A percentile compares a stretch with the other conserved stretches of the same genome.
These are phyloP conservation scores for Pichia eremophila DNA, from an alignment of 805 yeast species.

Conservation along the genomic window DNA sequence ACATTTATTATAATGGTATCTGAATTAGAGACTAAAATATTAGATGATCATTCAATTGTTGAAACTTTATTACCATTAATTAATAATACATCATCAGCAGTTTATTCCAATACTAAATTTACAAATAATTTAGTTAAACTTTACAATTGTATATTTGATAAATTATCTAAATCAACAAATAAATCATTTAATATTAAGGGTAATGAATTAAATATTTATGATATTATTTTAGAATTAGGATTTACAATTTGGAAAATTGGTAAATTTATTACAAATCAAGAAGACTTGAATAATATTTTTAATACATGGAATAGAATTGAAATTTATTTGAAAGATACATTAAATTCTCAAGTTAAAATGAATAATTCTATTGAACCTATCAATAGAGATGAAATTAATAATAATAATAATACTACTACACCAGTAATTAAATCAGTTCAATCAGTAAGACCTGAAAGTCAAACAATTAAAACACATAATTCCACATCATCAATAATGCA, in stretches of 20 bases:
- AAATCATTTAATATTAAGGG: conserved; percentile 17
- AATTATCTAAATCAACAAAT: conserved; percentile 15
- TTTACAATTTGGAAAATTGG: conserved; percentile 29
- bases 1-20: conserved; percentile 48
- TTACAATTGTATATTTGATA: conserved; percentile 23
- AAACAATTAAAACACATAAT: background rate
- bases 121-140: conserved; percentile 22
- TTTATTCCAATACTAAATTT: conserved; percentile 19
- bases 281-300: conserved; percentile 18
- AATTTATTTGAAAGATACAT: conserved; percentile 5
- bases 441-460: background rate
- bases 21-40: conserved; percentile 34
- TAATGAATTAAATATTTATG: conserved; percentile 19
- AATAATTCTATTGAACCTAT: background rate
- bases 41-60: conserved; percentile 61
- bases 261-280: conserved; percentile 14
- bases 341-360: conserved; percentile 1
- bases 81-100: conserved; percentile 26
- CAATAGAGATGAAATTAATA: background rate
- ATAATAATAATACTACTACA: background rate
- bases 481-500: background rate
- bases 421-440: background rate
- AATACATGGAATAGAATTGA: conserved; percentile 9
- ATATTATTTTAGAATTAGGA: conserved; percentile 24
- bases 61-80: conserved; percentile 80